Percentiles rank a stretch among this genome's conserved stretches.
Evolutionary conservation across 495 filamentous ascomycete genomes (phyloP).

Genomic region (Aspergillus steynii): DNA sequence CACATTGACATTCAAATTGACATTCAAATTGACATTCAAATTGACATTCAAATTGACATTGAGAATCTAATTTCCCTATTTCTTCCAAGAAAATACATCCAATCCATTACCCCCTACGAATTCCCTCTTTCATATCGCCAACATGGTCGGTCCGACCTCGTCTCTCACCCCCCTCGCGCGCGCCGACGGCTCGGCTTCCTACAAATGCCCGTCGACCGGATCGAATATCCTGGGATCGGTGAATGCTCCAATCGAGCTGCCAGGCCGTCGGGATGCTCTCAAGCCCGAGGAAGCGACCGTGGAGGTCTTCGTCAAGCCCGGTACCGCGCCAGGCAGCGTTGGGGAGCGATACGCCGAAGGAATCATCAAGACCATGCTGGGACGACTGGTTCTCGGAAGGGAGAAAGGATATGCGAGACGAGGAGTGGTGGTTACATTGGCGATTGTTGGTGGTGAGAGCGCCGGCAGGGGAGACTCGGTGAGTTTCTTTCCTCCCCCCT

Average conservation of each 20-base stretch:
- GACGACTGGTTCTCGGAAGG: conserved; percentile 35
- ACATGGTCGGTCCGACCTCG: conserved; percentile 40
- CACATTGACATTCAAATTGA: no score
- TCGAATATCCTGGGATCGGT: conserved; percentile 82
- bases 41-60: no score
- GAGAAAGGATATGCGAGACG: conserved; percentile 40
- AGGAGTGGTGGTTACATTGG: conserved; percentile 45
- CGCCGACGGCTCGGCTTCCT: conserved; percentile 86
- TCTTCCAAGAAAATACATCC: neutral
- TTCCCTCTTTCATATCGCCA: conserved; percentile 5
- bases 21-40: no score
- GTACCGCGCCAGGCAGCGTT: conserved; percentile 62
- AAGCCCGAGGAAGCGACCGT: conserved; percentile 86
- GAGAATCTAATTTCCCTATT: neutral
- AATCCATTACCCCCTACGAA: neutral
- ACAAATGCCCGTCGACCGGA: conserved; percentile 64
- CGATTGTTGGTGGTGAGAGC: conserved; percentile 52
- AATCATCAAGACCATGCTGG: conserved; percentile 32
- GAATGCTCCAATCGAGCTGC: conserved; percentile 89
- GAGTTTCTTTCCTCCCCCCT: conserved; percentile 42
- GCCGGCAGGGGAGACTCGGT: conserved; percentile 68
- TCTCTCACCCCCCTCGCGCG: conserved; percentile 59
- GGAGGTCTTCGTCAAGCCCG: conserved; percentile 87
- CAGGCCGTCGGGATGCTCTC: conserved; percentile 72
- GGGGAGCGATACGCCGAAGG: conserved; percentile 62